Evolutionary conservation across 345 rosid species (phyloP).

Genomic region (Schrenkiella parvula): DNA sequence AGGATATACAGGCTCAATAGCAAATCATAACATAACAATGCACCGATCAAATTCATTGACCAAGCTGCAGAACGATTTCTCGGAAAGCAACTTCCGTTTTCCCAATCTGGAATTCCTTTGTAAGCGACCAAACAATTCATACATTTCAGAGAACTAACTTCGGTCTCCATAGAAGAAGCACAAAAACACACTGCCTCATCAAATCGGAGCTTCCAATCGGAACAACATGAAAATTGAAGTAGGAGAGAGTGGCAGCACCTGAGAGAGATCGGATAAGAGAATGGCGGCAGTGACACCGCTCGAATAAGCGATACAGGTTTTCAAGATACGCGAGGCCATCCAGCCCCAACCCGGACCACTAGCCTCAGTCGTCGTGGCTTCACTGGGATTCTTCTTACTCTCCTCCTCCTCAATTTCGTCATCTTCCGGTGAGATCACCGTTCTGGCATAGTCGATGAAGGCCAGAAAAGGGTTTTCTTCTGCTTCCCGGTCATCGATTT

Average conservation of each 20-base stretch:
- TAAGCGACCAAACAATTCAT: not conserved
- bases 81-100: too few relatives aligned
- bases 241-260: constrained; percentile 40
- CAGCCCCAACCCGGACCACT: constrained; percentile 78
- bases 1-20: not conserved
- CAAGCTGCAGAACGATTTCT: not conserved
- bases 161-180: not conserved
- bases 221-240: not conserved
- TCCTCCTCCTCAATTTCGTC: constrained; percentile 25
- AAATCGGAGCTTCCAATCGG: not conserved
- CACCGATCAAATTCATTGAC: not conserved
- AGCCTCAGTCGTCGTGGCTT: constrained; percentile 18
- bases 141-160: not conserved
- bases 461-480: constrained; percentile 62
- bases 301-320: constrained; percentile 75
- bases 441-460: constrained; percentile 66
- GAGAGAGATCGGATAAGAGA: constrained; percentile 77
- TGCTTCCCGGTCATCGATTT: constrained; percentile 28
- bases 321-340: constrained; percentile 70
- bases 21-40: not conserved
- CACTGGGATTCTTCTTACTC: constrained; percentile 7
- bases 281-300: constrained; percentile 93
- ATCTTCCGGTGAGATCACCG: constrained; percentile 45
- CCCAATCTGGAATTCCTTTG: too few relatives aligned
- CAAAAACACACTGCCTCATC: not conserved